Base-by-base conservation (phyloP, 2,329 filamentous ascomycete species). In the Apiospora arundinis region DNA sequence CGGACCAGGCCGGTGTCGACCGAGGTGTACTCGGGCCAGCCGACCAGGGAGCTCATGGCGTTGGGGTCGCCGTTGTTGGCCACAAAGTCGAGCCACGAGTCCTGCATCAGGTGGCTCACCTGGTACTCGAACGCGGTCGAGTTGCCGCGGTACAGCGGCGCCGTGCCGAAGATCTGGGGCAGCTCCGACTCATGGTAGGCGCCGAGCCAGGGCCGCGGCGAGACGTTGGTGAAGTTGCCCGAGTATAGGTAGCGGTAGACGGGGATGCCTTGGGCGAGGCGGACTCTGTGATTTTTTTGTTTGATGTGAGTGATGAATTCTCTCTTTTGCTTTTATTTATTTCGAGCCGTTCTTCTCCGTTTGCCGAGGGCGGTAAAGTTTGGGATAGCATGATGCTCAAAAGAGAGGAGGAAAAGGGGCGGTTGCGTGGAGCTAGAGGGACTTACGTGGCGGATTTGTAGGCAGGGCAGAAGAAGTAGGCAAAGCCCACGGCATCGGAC, bases 191-290 rank as follows among this genome's bases (percentile, higher is more conserved):
- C 46, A 45, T 73, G 72, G 67, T 68, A 73, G 12, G 72, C 68
- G 44, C 72, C 72, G 48, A 73, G 48, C 28, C 40, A 73, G 9
- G 46, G 45, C 32, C 28, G 63, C 23, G 72, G 72, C 25, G 70
- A 70, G n/a, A 73, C 56, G 48, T 73, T 72, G 49, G 49, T 72
- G 23, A 72, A 72, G 63, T 71, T 81, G 65, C 82, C 83, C 2
- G 78, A 77, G 73, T 83, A 84, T 60, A 79, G 75, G 73, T 83
- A 84, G 23, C 82, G 81, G 73, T 80, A 85, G 1, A 82, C 82
- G 2, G 78, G 75, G 0, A 78, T 71, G 21, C 70, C 72, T 2
- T 40, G 45, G 8, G 77, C 77, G 25, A 75, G 71, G 18, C 70
- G 74, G 73, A 76, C 79, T 69, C 73, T 80, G 63, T n/a, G 73